Percentiles rank a stretch among this genome's conserved stretches.
phyloP scores from a whole-genome alignment of 306 rosid species.

The Vigna mungo region DNA sequence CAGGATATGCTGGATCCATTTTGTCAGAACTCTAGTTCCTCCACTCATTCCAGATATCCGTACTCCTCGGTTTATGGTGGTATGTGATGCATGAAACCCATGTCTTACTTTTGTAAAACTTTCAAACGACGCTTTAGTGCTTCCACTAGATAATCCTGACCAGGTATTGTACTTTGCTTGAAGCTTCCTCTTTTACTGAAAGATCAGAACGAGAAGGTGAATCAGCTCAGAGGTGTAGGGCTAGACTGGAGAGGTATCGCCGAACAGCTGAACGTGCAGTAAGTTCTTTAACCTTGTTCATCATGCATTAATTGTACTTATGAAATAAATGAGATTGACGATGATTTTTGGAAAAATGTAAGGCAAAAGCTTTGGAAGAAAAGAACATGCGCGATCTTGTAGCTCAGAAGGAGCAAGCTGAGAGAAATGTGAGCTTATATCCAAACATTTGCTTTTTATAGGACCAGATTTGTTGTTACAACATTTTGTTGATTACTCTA shows the following conservation, averaged over 20 bases:
- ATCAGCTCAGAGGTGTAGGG: slow-evolving; percentile 95
- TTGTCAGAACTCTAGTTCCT: slow-evolving; percentile 53
- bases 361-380: slow-evolving; percentile 95
- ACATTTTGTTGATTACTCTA: slow-evolving; percentile 43
- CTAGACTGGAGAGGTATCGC: slow-evolving; percentile 89
- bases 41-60: slow-evolving; percentile 58
- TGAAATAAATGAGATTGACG: slow-evolving; percentile 38
- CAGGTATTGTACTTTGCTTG: slow-evolving; percentile 36
- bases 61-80: slow-evolving; percentile 69
- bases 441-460: slow-evolving; percentile 5
- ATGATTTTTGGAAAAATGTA: slow-evolving; percentile 48
- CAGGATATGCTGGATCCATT: slow-evolving; percentile 76
- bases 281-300: slow-evolving; percentile 49
- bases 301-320: slow-evolving; percentile 21
- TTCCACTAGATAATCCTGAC: slow-evolving; percentile 41
- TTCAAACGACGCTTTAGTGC: slow-evolving; percentile 36
- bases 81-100: slow-evolving; percentile 46
- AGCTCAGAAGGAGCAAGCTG: slow-evolving; percentile 91
- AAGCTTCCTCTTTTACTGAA: slow-evolving; percentile 65
- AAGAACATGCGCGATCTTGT: slow-evolving; percentile 84
- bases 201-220: slow-evolving; percentile 80
- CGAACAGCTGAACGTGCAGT: slow-evolving; percentile 97
- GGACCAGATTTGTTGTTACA: slow-evolving; percentile 35
- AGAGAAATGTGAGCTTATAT: slow-evolving; percentile 70
- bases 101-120: slow-evolving; percentile 30